Evolutionary conservation across 345 rosid genomes (phyloP).

Genomic region (Ricinus communis): DNA sequence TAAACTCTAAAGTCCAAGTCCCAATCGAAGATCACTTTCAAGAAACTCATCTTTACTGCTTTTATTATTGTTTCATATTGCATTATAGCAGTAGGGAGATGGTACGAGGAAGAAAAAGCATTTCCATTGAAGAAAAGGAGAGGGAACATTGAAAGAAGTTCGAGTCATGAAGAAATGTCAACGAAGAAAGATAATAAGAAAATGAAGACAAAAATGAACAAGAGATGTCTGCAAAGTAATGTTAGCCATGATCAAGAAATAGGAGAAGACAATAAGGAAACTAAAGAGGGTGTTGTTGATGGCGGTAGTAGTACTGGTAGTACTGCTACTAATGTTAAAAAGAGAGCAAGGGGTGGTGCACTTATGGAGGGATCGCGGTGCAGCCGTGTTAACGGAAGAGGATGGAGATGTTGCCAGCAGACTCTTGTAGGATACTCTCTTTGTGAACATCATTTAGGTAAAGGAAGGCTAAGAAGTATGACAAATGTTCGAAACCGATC

Average conservation of each 20-base stretch:
- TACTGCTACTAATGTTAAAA: conserved; percentile 28
- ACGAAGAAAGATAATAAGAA: conserved; percentile 19
- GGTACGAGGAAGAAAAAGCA: conserved; percentile 46
- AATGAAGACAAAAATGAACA: conserved; percentile 53
- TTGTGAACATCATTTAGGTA: conserved; percentile 96
- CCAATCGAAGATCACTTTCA: too few relatives aligned
- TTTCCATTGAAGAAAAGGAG: conserved; percentile 68
- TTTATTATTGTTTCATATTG: conserved; percentile 27
- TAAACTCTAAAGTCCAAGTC: too few relatives aligned
- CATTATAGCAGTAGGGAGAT: conserved; percentile 35
- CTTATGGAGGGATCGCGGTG: conserved; percentile 85
- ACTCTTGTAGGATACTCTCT: conserved; percentile 91
- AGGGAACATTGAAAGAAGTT: conserved; percentile 31
- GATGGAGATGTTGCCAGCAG: conserved; percentile 95
- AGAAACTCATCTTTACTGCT: neutral
- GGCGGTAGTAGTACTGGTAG: neutral
- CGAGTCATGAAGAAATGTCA: neutral
- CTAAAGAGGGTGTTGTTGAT: neutral
- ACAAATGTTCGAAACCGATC: conserved; percentile 44
- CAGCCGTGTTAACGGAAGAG: conserved; percentile 94
- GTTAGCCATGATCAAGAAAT: conserved; percentile 13
- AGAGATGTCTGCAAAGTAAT: conserved; percentile 25
- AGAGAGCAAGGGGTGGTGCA: conserved; percentile 51
- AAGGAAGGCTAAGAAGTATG: conserved; percentile 84
- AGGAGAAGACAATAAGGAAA: neutral